Base-by-base conservation (phyloP, 306 rosid genomes). In the Begonia masoniana region DNA sequence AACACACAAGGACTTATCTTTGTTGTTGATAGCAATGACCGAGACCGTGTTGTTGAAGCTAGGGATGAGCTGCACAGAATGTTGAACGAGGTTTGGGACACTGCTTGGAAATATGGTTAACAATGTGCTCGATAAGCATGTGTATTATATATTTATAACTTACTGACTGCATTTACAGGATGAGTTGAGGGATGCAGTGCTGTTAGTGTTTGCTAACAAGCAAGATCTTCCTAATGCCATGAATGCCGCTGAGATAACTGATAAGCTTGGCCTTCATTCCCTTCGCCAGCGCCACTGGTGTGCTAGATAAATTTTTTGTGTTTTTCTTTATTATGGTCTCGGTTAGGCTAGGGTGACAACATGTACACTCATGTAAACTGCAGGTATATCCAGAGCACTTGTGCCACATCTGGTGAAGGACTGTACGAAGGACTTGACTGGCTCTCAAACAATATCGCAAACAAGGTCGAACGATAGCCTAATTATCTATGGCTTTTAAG, bases 401-500 rank as follows among this genome's bases (percentile, higher is more conserved):
- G 87, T 71, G 87, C 88, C 64, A 81, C 88, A 58, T 77, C 88
- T 47, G 81, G 88, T 41, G 88, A 81, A 77, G 88, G 88, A 55
- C 62, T 81, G 63, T 81, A 77, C 0, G 88, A 81, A 68, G 88
- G 88, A 59, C 70, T 81, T 57, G 88, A 81, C 59, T 78, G 88
- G 88, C 88, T 78, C 58, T 78, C 84, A 15, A 82, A 67, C 74
- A 82, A 82, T 72, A 78, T 78, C 61, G 76, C 84, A 35, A 70
- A 13, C 77, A 81, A 81, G 88, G 74, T 71, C 68, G 41, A 12
- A 12, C 12, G 21, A 45, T 45, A 10, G 5, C 15, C 49, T 10
- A 45, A 45, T 45, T n/a, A n/a, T 45, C n/a, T 45, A 1, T 45
- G 4, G 5, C 14, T n/a, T n/a, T n/a, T 1, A 45, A 45, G 13